Evolutionary conservation across 345 rosid species (phyloP).

Genomic region (Erodium maritimum): DNA sequence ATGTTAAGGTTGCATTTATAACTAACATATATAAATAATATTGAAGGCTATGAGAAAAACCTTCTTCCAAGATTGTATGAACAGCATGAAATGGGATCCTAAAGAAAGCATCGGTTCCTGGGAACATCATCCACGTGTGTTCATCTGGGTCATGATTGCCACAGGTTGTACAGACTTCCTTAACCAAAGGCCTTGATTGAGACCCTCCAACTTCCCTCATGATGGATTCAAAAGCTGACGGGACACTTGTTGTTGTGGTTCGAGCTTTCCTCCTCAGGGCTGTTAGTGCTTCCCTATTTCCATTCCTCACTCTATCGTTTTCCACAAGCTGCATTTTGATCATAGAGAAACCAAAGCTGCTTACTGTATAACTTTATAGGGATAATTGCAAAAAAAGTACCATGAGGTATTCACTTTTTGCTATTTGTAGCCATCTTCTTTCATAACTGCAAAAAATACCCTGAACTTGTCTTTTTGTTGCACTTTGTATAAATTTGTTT

Average conservation of each 20-base stretch:
- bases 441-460: no score
- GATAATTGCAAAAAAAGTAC: no score
- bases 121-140: slow-evolving; percentile 71
- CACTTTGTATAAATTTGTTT: no score
- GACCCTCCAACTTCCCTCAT: slow-evolving; percentile 51
- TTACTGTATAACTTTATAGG: no score
- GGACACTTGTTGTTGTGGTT: slow-evolving; percentile 58
- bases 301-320: slow-evolving; percentile 63
- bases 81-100: slow-evolving; percentile 67
- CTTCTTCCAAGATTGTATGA: slow-evolving; percentile 69
- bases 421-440: no score
- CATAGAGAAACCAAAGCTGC: slow-evolving; percentile 1
- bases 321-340: slow-evolving; percentile 48
- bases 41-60: slow-evolving; percentile 15
- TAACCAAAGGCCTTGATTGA: slow-evolving; percentile 47
- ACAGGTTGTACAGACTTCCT: slow-evolving; percentile 68
- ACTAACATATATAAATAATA: not conserved
- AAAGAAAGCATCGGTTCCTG: slow-evolving; percentile 66
- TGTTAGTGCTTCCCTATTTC: slow-evolving; percentile 66
- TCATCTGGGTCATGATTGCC: slow-evolving; percentile 61
- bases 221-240: slow-evolving; percentile 55
- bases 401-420: no score
- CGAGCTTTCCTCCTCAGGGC: slow-evolving; percentile 67
- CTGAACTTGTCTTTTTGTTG: no score
- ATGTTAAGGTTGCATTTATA: not conserved